phyloP scores from a whole-genome alignment of 2,329 filamentous ascomycete species.

The Colletotrichum melonis region DNA sequence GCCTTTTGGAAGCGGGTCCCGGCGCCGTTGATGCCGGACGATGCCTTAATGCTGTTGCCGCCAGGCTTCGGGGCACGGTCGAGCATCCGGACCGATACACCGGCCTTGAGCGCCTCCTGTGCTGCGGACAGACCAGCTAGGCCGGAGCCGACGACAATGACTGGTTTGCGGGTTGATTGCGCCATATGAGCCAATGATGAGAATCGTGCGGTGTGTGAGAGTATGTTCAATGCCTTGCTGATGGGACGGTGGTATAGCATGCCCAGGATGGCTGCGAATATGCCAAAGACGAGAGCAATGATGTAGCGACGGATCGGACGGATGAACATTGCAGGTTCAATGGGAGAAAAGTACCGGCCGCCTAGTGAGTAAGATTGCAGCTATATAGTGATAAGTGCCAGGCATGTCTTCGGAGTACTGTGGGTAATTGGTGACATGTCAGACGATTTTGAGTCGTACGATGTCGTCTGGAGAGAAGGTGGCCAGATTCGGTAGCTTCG shows the following conservation, averaged over 20 bases:
- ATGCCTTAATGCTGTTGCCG: conserved; percentile 75
- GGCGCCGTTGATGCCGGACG: conserved; percentile 73
- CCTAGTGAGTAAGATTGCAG: neutral
- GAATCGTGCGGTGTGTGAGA: neutral
- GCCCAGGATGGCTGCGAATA: conserved; percentile 36
- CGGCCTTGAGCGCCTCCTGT: conserved; percentile 63
- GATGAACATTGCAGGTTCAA: conserved; percentile 10
- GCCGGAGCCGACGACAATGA: conserved; percentile 73
- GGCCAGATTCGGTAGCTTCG: conserved; percentile 14
- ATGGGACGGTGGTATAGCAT: conserved; percentile 37
- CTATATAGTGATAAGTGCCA: conserved; percentile 2
- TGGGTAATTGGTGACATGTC: conserved; percentile 10
- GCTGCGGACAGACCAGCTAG: conserved; percentile 72
- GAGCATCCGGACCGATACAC: conserved; percentile 65
- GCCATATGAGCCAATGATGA: conserved; percentile 26
- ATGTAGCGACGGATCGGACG: conserved; percentile 26
- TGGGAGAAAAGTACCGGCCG: too few species aligned
- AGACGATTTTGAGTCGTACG: conserved; percentile 33
- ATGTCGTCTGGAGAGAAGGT: conserved; percentile 11
- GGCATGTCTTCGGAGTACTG: neutral
- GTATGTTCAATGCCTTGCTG: neutral
- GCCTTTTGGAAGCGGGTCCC: conserved; percentile 66
- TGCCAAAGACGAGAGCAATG: conserved; percentile 38
- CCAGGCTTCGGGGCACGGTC: conserved; percentile 70
- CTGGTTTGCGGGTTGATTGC: conserved; percentile 41